Conservation (phyloP, 352 stramenopile genomes). For the Phytopythium vexans region DNA sequence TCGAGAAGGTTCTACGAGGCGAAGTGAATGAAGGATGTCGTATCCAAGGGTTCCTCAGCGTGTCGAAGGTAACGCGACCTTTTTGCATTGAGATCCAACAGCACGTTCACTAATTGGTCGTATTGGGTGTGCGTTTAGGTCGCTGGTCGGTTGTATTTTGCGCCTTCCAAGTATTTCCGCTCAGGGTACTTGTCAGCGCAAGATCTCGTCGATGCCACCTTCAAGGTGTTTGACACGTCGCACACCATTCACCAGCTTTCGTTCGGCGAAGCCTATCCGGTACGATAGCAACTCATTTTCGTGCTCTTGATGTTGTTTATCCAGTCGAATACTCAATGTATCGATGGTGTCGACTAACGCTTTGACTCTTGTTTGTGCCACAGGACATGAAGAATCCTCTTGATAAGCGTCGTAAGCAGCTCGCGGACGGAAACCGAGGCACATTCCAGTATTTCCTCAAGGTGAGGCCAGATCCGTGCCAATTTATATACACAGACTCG, state of each 20-base stretch:
- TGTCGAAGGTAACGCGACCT: constrained; percentile 58
- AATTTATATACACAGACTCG: too few relatives aligned
- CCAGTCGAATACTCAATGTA: neutral
- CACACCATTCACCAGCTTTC: constrained; percentile 63
- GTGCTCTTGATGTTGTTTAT: neutral
- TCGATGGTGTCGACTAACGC: neutral
- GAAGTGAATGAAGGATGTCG: constrained; percentile 76
- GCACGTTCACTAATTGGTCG: constrained; percentile 6
- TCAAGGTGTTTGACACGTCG: constrained; percentile 73
- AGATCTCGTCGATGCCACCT: constrained; percentile 63
- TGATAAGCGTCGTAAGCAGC: constrained; percentile 58
- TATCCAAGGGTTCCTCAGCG: constrained; percentile 66
- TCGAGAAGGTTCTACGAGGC: constrained; percentile 73
- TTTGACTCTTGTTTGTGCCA: neutral
- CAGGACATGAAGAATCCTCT: constrained; percentile 86
- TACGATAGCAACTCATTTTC: constrained; percentile 16
- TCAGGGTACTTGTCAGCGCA: constrained; percentile 68
- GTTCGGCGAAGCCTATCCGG: constrained; percentile 74
- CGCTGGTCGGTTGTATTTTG: constrained; percentile 77
- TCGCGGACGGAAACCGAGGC: constrained; percentile 47
- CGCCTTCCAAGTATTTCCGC: constrained; percentile 79
- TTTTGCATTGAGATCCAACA: neutral
- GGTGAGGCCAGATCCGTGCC: constrained; percentile 32
- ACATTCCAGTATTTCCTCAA: constrained; percentile 87
- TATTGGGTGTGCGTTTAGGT: constrained; percentile 26